Evolutionary conservation across 768 basidiomycete genomes (phyloP).

Genomic region (Gloeopeniophorella convolvens): DNA sequence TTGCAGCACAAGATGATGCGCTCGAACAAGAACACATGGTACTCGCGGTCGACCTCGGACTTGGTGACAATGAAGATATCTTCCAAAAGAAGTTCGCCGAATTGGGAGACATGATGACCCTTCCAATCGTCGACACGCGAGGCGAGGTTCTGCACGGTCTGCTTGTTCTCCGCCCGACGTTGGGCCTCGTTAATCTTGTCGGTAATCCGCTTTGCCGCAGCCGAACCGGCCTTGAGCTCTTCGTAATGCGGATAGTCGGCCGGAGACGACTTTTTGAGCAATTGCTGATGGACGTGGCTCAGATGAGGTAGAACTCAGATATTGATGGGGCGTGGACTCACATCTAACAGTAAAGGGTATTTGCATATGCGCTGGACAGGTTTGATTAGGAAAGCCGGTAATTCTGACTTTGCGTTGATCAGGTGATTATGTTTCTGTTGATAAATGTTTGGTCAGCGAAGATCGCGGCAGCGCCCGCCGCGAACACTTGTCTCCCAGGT

Average conservation of each 20-base stretch:
- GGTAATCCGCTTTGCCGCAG: slow-evolving; percentile 86
- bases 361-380: slow-evolving; percentile 98
- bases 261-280: slow-evolving; percentile 64
- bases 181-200: slow-evolving; percentile 95
- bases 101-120: slow-evolving; percentile 91
- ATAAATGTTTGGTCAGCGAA: slow-evolving; percentile 21
- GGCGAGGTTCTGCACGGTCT: slow-evolving; percentile 81
- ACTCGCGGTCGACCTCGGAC: slow-evolving; percentile 93
- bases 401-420: slow-evolving; percentile 86
- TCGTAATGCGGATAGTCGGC: slow-evolving; percentile 64
- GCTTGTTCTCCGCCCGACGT: slow-evolving; percentile 84
- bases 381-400: slow-evolving; percentile 96
- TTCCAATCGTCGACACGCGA: slow-evolving; percentile 97
- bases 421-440: slow-evolving; percentile 68
- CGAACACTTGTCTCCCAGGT: slow-evolving; percentile 1
- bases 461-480: slow-evolving; percentile 1
- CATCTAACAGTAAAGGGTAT: slow-evolving; percentile 91
- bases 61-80: slow-evolving; percentile 96
- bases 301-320: slow-evolving; percentile 13
- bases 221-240: slow-evolving; percentile 78
- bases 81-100: slow-evolving; percentile 90
- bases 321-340: slow-evolving; percentile 34
- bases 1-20: slow-evolving; percentile 99
- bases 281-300: slow-evolving; percentile 40
- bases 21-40: slow-evolving; percentile 97